phyloP scores from a whole-genome alignment of 1,139 yeast genomes.

The Debaryomyces udenii region DNA sequence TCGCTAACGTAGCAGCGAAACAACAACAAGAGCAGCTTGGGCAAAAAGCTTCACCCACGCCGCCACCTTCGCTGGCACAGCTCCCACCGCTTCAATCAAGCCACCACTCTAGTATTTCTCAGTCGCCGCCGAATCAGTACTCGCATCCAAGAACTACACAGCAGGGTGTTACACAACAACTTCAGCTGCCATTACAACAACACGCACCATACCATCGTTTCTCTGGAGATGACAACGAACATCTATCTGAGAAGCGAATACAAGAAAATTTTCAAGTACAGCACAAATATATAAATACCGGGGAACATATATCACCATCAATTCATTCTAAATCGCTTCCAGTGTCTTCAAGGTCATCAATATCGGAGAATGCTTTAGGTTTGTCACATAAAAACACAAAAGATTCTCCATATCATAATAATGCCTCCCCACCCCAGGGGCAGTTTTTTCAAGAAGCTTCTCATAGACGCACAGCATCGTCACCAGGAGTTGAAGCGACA shows the following conservation, averaged over 20 bases:
- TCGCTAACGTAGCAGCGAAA: slow-evolving; percentile 59
- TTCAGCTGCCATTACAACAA: slow-evolving; percentile 10
- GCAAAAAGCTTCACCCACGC: slow-evolving; percentile 19
- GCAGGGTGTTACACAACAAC: slow-evolving; percentile 7
- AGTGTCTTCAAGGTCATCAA: slow-evolving; percentile 10
- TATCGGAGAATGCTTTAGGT: slow-evolving; percentile 4
- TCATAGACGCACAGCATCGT: slow-evolving; percentile 31
- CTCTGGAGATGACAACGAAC: background rate
- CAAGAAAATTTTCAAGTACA: slow-evolving; percentile 5
- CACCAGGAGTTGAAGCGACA: slow-evolving; percentile 20
- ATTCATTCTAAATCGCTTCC: slow-evolving; percentile 11
- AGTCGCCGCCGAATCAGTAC: slow-evolving; percentile 6
- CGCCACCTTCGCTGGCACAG: slow-evolving; percentile 14
- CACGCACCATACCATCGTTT: slow-evolving; percentile 4
- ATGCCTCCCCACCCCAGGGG: background rate
- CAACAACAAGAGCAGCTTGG: slow-evolving; percentile 32
- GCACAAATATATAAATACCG: slow-evolving; percentile 1
- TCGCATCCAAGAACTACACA: slow-evolving; percentile 9
- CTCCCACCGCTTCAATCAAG: background rate
- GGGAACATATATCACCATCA: slow-evolving; percentile 7
- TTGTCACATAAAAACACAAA: background rate
- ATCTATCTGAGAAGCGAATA: background rate
- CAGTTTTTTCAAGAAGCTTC: slow-evolving; percentile 8
- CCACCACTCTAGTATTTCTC: background rate
- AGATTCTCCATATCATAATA: slow-evolving; percentile 1